A percentile compares a stretch with the other conserved stretches of the same genome.
These are phyloP conservation scores for Gloeopeniophorella convolvens DNA, from an alignment of 768 basidiomycete genomes.

Conservation along the genomic window DNA sequence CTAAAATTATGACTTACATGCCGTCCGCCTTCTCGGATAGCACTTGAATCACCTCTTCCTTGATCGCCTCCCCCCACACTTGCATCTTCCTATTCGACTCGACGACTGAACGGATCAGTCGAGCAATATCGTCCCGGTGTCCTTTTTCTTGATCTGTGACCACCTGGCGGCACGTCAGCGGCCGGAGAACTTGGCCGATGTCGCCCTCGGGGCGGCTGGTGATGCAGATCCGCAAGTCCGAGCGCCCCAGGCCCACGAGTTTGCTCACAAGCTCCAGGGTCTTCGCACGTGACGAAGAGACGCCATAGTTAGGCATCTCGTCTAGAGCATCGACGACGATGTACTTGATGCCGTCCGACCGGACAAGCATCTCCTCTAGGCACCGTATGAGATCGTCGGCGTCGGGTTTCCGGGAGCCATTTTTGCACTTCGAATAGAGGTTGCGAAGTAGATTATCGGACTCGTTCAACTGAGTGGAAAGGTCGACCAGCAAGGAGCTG, in stretches of 20 bases:
- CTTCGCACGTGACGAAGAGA: not conserved
- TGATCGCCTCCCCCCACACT: not conserved
- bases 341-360: not conserved
- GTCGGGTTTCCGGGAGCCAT: no score
- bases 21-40: constrained; percentile 1
- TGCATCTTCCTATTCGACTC: not conserved
- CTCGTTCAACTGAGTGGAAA: no score
- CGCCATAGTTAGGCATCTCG: not conserved
- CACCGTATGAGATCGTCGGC: no score
- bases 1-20: no score
- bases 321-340: not conserved
- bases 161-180: not conserved
- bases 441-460: no score
- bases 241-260: not conserved
- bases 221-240: not conserved
- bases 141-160: not conserved
- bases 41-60: not conserved
- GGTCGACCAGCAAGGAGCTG: no score
- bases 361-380: not conserved
- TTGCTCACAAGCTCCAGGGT: not conserved
- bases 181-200: not conserved
- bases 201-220: not conserved
- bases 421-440: no score
- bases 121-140: not conserved
- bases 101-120: not conserved